phyloP scores from a whole-genome alignment of 768 basidiomycete genomes.

The Trametes gibbosa region DNA sequence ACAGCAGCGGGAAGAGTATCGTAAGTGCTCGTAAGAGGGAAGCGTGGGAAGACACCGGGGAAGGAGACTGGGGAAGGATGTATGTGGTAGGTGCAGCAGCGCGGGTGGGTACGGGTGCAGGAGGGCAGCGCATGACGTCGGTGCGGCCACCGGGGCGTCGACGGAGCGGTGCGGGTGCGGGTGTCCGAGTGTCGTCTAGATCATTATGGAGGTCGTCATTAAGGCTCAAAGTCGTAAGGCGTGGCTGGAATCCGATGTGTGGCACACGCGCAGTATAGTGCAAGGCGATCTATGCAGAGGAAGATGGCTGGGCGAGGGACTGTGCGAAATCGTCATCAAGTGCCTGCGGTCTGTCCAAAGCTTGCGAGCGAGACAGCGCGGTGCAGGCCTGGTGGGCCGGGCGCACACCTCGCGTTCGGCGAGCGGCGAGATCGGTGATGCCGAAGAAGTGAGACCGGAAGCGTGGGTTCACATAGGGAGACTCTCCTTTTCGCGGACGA shows the following conservation, averaged over 20 bases:
- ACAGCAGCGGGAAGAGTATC: constrained; percentile 2
- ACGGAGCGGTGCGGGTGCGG: neutral
- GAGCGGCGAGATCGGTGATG: neutral
- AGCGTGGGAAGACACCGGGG: neutral
- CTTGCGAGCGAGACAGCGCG: neutral
- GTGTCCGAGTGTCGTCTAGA: constrained; percentile 12
- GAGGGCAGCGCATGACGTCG: neutral
- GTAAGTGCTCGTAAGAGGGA: constrained; percentile 7
- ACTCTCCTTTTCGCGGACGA: constrained; percentile 53
- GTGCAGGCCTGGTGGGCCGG: neutral
- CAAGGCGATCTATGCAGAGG: constrained; percentile 12
- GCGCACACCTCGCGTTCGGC: neutral
- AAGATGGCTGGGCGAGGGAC: neutral
- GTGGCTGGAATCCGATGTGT: neutral
- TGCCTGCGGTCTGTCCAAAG: constrained; percentile 7
- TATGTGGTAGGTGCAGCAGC: neutral
- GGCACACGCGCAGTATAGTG: neutral
- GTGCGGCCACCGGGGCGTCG: neutral
- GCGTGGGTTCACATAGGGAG: constrained; percentile 20
- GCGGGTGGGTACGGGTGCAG: neutral
- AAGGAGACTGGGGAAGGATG: neutral
- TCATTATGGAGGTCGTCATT: constrained; percentile 18
- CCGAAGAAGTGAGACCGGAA: neutral
- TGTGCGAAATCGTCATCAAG: neutral
- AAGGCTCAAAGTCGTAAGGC: constrained; percentile 8